These are phyloP conservation scores for Penicillium fuscoglaucum DNA, from an alignment of 2,329 filamentous ascomycete species.

Conservation along the genomic window DNA sequence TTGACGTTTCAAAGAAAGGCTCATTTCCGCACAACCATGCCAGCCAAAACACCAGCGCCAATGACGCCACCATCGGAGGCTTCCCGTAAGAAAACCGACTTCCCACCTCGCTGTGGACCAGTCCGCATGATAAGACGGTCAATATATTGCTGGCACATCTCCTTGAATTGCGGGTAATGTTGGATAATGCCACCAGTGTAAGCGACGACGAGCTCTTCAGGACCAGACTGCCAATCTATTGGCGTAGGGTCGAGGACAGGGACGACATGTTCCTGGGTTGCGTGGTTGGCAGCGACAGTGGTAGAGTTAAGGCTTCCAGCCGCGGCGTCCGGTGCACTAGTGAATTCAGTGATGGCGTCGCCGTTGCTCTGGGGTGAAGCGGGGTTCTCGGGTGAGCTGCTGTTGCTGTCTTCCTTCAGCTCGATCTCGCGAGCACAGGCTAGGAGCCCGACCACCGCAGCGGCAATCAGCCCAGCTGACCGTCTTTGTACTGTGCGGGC, in stretches of 20 bases:
- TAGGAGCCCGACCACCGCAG: conserved; percentile 69
- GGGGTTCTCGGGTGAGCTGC: conserved; percentile 36
- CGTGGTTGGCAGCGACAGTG: conserved; percentile 7
- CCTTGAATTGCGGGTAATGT: conserved; percentile 73
- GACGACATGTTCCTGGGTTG: conserved; percentile 35
- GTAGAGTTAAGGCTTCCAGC: conserved; percentile 5
- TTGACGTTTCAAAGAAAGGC: not conserved
- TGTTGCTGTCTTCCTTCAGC: conserved; percentile 41
- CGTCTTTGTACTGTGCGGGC: conserved; percentile 69
- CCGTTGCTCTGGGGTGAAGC: conserved; percentile 32
- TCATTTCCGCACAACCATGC: conserved; percentile 43
- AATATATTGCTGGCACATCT: conserved; percentile 68
- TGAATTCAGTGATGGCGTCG: conserved; percentile 18
- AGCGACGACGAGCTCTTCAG: conserved; percentile 69
- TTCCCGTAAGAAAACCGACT: conserved; percentile 54
- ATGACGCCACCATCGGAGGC: conserved; percentile 57
- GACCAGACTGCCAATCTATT: conserved; percentile 45
- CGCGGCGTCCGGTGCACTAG: conserved; percentile 9
- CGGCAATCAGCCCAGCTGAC: conserved; percentile 72
- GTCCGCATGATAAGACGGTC: conserved; percentile 55
- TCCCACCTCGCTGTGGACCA: conserved; percentile 47
- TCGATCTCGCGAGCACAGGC: conserved; percentile 67
- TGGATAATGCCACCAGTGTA: conserved; percentile 79
- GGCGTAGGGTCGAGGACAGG: conserved; percentile 38
- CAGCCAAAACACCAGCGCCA: conserved; percentile 56